Base-by-base conservation (phyloP, 2,329 filamentous ascomycete genomes). In the Calcarisporium arbuscula region DNA sequence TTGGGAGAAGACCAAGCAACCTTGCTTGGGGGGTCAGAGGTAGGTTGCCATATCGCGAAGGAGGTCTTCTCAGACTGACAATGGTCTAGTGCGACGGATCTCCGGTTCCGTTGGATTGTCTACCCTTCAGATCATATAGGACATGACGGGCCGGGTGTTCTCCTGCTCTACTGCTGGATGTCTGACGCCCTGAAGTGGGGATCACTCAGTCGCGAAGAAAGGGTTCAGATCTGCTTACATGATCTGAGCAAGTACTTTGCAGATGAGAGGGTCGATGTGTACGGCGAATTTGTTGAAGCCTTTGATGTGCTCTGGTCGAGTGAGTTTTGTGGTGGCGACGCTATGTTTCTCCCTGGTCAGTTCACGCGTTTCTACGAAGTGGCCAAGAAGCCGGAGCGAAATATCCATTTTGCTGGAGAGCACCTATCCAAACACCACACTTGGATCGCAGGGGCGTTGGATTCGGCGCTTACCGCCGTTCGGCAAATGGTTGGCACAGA, bases 101-200 rank as follows among this genome's bases (percentile, higher is more conserved):
- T 37, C 5, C 35, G 35, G n/a, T 37, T 37, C 23, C 35, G 35
- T 14, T 37, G 35, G 33, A 35, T 35, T 25, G 33, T 35, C n/a
- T 35, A 19, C 22, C 32, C 36, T 18, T 34, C 27, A 8, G 34
- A 38, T 25, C 31, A 26, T 20, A 32, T 28, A 14, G 23, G 26
- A n/a, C 23, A 32, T 32, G 21, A 38, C 25, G 36, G 36, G 11
- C 19, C 23, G 9, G 36, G 36, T 22, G 31, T 34, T 6, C 28
- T 38, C 25, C n/a, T 38, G 31, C 31, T 38, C 5, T 38, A 38
- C 27, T 30, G 31, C 31, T 38, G 36, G 36, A 38, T 38, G 36
- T 23, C 25, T 8, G 36, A 38, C 28, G 36, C 36, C 15, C 17
- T 21, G 10, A 38, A 38, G 20, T 38, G 36, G 36, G 30, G n/a